These are phyloP conservation scores for Trichoderma asperellum DNA, from an alignment of 2,329 filamentous ascomycete genomes.

Conservation along the genomic window DNA sequence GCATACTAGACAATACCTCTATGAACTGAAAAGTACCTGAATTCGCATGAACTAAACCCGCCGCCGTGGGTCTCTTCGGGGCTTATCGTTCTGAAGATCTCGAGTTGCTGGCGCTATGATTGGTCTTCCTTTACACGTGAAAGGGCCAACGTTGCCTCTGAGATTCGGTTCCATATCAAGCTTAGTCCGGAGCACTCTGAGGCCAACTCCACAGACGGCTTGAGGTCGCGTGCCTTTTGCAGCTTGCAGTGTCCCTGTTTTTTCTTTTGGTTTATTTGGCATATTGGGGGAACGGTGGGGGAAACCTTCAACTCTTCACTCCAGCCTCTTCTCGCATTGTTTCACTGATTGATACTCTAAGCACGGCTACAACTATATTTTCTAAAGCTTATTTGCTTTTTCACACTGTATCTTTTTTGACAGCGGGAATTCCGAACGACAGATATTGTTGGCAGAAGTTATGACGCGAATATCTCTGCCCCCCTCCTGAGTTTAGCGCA, in stretches of 20 bases:
- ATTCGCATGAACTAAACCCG: not conserved
- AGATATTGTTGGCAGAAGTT: not conserved
- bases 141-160: not conserved
- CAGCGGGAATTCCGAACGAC: not conserved
- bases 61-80: slow-evolving; percentile 5
- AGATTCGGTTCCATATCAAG: slow-evolving; percentile 19
- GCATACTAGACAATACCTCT: not conserved
- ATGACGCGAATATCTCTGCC: not conserved
- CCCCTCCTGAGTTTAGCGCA: slow-evolving; percentile 11
- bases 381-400: not conserved
- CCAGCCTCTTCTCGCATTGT: not conserved
- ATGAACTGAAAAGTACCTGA: not conserved
- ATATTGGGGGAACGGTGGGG: not conserved
- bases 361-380: not conserved
- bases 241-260: not conserved
- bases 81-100: slow-evolving; percentile 9
- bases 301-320: not conserved
- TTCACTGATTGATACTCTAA: not conserved
- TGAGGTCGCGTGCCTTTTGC: slow-evolving; percentile 22
- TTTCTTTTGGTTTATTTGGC: not conserved
- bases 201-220: slow-evolving; percentile 10
- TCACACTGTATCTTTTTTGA: not conserved
- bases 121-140: slow-evolving; percentile 7
- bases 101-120: not conserved
- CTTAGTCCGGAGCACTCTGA: not conserved